Conservation (phyloP, 805 yeast genomes). For the Lipomyces kockii region DNA sequence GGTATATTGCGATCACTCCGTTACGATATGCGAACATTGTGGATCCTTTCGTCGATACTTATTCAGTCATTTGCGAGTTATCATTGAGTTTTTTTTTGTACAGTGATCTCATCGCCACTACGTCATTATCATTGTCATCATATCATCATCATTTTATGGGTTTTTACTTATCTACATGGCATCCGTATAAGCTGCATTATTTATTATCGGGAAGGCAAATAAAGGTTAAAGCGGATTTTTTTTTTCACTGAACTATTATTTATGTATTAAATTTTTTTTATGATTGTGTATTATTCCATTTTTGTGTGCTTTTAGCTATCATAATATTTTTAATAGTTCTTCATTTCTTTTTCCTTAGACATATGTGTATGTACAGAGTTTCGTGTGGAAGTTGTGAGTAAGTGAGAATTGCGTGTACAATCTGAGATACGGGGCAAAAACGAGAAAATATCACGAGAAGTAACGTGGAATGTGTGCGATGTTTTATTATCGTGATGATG, state of each 20-base stretch:
- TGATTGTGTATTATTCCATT: not conserved
- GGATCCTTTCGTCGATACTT: not conserved
- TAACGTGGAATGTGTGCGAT: not conserved
- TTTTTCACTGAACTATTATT: not conserved
- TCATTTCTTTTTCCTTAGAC: not conserved
- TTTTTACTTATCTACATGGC: not conserved
- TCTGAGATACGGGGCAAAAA: not conserved
- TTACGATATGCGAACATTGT: not conserved
- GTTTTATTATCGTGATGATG: not conserved
- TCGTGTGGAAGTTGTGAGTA: not conserved
- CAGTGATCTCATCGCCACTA: constrained; percentile 1
- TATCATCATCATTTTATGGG: constrained; percentile 1
- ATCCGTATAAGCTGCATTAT: constrained; percentile 1
- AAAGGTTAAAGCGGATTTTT: not conserved
- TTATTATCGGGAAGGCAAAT: constrained; percentile 1
- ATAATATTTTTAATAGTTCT: not conserved
- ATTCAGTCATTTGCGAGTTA: not conserved
- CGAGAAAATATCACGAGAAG: not conserved
- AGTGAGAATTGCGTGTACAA: not conserved
- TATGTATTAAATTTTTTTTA: not conserved
- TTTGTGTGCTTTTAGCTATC: not conserved
- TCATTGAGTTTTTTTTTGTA: not conserved
- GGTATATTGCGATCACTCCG: not conserved
- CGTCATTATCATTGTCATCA: not conserved
- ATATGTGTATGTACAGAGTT: not conserved